A percentile compares a stretch with the other conserved stretches of the same genome.
Conservation (phyloP, 768 basidiomycete genomes). For the Imleria badia region DNA sequence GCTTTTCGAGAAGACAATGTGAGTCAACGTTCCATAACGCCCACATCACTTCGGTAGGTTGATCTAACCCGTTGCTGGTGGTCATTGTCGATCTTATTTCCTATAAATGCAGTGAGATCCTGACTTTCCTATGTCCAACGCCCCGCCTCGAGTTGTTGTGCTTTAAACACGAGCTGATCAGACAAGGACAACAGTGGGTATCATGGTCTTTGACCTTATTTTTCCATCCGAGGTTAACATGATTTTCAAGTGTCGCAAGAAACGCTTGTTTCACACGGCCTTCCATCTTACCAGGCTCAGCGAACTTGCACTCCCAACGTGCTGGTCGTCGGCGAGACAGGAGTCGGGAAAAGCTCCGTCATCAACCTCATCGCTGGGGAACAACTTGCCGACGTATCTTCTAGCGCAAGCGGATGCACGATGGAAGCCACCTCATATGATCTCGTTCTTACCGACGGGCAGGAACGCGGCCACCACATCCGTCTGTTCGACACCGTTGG, state of each 20-base stretch:
- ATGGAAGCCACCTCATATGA: conserved; percentile 27
- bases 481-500: conserved; percentile 34
- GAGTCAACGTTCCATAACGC: conserved; percentile 3
- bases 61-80: background rate
- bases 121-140: background rate
- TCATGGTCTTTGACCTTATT: background rate
- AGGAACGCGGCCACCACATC: conserved; percentile 9
- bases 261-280: background rate
- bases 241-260: conserved; percentile 4
- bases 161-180: background rate
- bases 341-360: conserved; percentile 39
- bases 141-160: background rate
- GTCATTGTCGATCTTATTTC: background rate
- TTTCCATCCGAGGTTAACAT: background rate
- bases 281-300: conserved; percentile 11
- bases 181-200: conserved; percentile 10
- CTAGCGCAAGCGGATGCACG: conserved; percentile 35
- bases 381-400: conserved; percentile 27
- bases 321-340: conserved; percentile 36
- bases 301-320: conserved; percentile 29
- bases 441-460: conserved; percentile 14
- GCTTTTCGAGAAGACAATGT: background rate
- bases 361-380: conserved; percentile 38
- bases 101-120: conserved; percentile 8
- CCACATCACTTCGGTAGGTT: background rate